Percentiles rank a stretch among this genome's conserved stretches.
phyloP scores from a whole-genome alignment of 192 early-diverging fungal genomes.

The Gonapodya prolifera region DNA sequence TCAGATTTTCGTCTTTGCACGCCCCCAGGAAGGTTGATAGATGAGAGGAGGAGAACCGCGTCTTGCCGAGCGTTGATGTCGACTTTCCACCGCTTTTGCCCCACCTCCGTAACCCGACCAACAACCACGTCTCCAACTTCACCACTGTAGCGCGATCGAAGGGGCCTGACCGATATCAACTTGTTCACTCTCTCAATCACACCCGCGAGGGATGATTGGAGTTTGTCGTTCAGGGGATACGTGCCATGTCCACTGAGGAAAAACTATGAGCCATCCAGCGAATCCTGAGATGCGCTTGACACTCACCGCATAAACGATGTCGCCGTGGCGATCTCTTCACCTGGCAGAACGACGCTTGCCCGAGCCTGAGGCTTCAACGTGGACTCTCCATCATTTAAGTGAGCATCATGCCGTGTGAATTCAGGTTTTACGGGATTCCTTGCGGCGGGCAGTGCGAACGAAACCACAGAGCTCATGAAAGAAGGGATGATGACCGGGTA shows the following conservation, averaged over 20 bases:
- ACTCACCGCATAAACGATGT: conserved; percentile 60
- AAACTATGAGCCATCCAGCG: background rate
- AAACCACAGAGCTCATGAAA: too few species aligned
- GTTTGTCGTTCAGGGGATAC: conserved; percentile 52
- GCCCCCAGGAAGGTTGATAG: conserved; percentile 88
- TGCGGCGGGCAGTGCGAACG: background rate
- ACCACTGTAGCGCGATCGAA: conserved; percentile 75
- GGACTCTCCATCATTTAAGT: conserved; percentile 18
- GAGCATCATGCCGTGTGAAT: background rate
- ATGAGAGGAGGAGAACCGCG: conserved; percentile 71
- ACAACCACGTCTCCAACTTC: conserved; percentile 97
- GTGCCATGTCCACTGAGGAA: conserved; percentile 70
- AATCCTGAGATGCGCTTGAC: background rate
- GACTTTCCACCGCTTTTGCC: conserved; percentile 84
- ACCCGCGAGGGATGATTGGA: conserved; percentile 81
- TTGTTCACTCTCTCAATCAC: conserved; percentile 91
- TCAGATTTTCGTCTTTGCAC: conserved; percentile 90
- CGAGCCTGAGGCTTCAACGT: background rate
- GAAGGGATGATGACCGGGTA: too few species aligned
- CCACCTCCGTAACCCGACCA: conserved; percentile 79
- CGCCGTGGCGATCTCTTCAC: conserved; percentile 59
- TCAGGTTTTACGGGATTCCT: background rate
- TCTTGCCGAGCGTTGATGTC: conserved; percentile 83
- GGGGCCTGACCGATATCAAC: conserved; percentile 76
- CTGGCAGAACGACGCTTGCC: conserved; percentile 55